phyloP scores from a whole-genome alignment of 805 yeast genomes.

The Candida endomychidarum region DNA sequence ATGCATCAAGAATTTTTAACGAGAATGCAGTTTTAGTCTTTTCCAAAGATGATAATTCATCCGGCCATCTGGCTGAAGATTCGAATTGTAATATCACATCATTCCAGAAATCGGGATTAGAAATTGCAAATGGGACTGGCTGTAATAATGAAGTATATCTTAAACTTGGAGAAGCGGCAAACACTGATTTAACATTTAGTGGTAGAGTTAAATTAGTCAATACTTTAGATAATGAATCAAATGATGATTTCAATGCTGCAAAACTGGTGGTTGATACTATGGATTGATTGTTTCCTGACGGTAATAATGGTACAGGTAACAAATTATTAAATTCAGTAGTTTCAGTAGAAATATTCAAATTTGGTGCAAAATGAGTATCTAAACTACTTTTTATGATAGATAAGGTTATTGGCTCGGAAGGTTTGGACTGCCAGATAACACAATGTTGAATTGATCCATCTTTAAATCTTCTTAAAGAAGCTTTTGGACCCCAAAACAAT shows the following conservation, averaged over 20 bases:
- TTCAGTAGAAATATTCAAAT: constrained; percentile 34
- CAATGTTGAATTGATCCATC: constrained; percentile 90
- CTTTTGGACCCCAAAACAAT: constrained; percentile 84
- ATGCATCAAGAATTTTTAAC: constrained; percentile 54
- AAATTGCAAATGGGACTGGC: constrained; percentile 79
- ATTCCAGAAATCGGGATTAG: constrained; percentile 76
- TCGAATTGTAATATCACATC: constrained; percentile 86
- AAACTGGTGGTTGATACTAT: constrained; percentile 34
- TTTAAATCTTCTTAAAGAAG: constrained; percentile 86
- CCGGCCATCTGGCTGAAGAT: constrained; percentile 93
- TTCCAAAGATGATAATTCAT: constrained; percentile 80
- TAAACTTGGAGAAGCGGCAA: constrained; percentile 72
- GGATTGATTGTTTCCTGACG: constrained; percentile 57
- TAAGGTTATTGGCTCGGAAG: constrained; percentile 60
- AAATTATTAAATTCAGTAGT: constrained; percentile 47
- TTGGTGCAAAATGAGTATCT: constrained; percentile 58
- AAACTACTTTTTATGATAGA: constrained; percentile 65
- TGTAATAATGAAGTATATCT: constrained; percentile 73
- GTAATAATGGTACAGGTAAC: constrained; percentile 60
- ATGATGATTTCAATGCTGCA: constrained; percentile 38
- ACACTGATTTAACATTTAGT: constrained; percentile 63
- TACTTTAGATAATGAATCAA: constrained; percentile 50
- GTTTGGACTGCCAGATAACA: constrained; percentile 73
- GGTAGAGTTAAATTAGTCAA: constrained; percentile 58
- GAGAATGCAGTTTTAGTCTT: constrained; percentile 89